Evolutionary conservation across 805 yeast species (phyloP).

Genomic region (Teunomyces atbi): DNA sequence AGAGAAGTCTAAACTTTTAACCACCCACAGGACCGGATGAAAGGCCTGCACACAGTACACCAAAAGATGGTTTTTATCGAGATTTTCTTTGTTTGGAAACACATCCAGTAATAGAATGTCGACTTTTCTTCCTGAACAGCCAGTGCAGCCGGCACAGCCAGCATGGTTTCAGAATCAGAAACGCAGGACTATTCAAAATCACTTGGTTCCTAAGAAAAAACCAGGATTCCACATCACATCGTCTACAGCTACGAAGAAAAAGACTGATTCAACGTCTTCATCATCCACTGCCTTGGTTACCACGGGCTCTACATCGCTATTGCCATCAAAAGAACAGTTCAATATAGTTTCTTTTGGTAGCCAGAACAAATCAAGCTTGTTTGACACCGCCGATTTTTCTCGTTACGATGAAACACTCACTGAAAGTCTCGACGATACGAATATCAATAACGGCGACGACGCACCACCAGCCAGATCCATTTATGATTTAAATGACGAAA

Average conservation of each 20-base stretch:
- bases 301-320: not conserved
- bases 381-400: slow-evolving; percentile 21
- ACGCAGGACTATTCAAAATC: slow-evolving; percentile 40
- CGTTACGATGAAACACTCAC: slow-evolving; percentile 30
- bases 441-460: slow-evolving; percentile 33
- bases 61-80: not conserved
- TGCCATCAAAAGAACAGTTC: slow-evolving; percentile 21
- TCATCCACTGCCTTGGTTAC: slow-evolving; percentile 4
- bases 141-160: slow-evolving; percentile 17
- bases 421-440: slow-evolving; percentile 29
- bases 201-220: slow-evolving; percentile 39
- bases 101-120: not conserved
- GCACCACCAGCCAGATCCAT: slow-evolving; percentile 51
- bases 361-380: slow-evolving; percentile 21
- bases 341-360: slow-evolving; percentile 38
- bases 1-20: not conserved
- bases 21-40: not conserved
- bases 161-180: slow-evolving; percentile 37
- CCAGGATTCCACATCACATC: slow-evolving; percentile 37
- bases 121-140: slow-evolving; percentile 8
- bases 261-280: slow-evolving; percentile 6
- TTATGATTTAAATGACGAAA: slow-evolving; percentile 47
- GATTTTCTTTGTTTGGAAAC: not conserved
- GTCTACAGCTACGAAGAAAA: slow-evolving; percentile 13
- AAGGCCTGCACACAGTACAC: too few species aligned